phyloP scores from a whole-genome alignment of 495 filamentous ascomycete species.

The Neurospora tetrasperma region DNA sequence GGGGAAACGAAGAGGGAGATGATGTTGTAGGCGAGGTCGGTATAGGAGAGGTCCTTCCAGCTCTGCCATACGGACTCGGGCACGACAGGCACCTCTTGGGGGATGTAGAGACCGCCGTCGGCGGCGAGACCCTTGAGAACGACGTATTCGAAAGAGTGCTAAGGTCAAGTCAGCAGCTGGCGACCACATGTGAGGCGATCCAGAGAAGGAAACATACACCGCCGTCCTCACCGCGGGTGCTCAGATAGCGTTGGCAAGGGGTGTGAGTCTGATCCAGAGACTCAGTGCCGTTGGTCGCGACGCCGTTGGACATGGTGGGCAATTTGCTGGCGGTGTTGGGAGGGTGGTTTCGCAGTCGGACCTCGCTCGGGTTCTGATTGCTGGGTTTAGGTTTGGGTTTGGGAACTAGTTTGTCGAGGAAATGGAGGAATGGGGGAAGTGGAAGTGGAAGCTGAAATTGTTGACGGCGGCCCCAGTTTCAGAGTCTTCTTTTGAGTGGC shows the following conservation, averaged over 20 bases:
- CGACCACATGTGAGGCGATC: background rate
- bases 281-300: conserved; percentile 9
- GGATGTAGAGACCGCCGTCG: conserved; percentile 86
- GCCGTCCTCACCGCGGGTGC: conserved; percentile 69
- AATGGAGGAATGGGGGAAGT: background rate
- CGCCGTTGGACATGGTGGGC: conserved; percentile 20
- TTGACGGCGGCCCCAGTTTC: background rate
- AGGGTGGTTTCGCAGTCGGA: background rate
- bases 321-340: background rate
- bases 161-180: background rate
- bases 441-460: background rate
- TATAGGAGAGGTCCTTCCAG: conserved; percentile 70
- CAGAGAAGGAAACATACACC: conserved; percentile 44
- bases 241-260: conserved; percentile 67
- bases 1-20: conserved; percentile 72
- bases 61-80: conserved; percentile 44
- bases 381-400: background rate
- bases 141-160: conserved; percentile 86
- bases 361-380: background rate
- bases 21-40: conserved; percentile 68
- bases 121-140: conserved; percentile 84
- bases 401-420: background rate
- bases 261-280: conserved; percentile 34
- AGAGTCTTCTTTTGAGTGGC: background rate
- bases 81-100: conserved; percentile 64